Percentiles rank a stretch among this genome's conserved stretches.
These are phyloP conservation scores for Berkeleyomyces basicola DNA, from an alignment of 2,329 filamentous ascomycete genomes.

Conservation along the genomic window DNA sequence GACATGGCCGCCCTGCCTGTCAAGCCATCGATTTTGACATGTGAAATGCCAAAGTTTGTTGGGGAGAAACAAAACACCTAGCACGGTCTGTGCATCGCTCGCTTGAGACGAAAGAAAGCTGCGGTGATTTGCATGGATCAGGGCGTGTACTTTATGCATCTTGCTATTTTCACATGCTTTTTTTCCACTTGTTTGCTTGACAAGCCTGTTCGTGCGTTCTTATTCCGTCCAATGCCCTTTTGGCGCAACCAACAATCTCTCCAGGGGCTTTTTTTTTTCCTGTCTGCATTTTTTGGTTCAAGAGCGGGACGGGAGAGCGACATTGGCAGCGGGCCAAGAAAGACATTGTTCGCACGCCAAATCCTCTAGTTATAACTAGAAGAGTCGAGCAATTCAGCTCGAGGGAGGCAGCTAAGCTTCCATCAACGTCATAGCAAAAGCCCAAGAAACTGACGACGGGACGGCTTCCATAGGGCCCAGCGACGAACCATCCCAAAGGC, in stretches of 20 bases:
- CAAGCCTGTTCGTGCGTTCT: neutral
- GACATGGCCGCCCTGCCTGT: too few relatives aligned
- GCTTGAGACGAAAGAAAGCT: neutral
- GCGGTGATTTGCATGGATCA: neutral
- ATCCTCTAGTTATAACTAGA: neutral
- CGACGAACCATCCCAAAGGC: too few relatives aligned
- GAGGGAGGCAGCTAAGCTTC: too few relatives aligned
- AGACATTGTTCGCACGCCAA: neutral
- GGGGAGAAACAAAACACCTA: neutral
- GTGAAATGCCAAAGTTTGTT: neutral
- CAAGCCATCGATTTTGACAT: neutral
- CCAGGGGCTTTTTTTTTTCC: neutral
- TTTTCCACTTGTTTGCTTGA: neutral
- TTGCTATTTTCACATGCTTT: conserved; percentile 1
- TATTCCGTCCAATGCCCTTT: neutral
- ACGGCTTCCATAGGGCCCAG: too few relatives aligned
- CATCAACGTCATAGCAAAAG: too few relatives aligned
- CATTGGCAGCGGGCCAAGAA: neutral
- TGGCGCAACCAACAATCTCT: neutral
- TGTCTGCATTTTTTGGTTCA: too few relatives aligned
- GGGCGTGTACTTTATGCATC: neutral
- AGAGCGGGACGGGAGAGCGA: neutral
- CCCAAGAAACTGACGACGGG: too few relatives aligned
- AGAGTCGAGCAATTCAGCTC: too few relatives aligned
- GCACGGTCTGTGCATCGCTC: neutral